Evolutionary conservation across 441 rosid species (phyloP), one percentile per base, ranked within the genome.

Genomic region (Erodium texanum): DNA sequence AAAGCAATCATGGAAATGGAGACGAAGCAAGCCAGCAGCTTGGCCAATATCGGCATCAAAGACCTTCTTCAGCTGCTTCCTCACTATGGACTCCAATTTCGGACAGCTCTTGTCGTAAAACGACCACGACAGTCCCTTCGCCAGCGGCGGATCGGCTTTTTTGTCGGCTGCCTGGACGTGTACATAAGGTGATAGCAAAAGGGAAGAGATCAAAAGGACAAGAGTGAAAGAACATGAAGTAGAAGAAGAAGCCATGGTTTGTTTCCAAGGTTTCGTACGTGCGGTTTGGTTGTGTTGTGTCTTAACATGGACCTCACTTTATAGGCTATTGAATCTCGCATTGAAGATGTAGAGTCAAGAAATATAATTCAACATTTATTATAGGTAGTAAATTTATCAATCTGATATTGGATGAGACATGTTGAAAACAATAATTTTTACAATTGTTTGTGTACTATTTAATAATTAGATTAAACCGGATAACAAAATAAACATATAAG

Each of bases 1-100:
- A 66, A 36, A 36, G 43, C 36, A 32, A 6, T 32, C 36, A 6
- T 90, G 97, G 78, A 88, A 85, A 72, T 88, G 95, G 68, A 90
- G 85, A 67, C 97, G 95, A 45, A 90, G 87, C 59, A 88, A 75
- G 54, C 43, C 43, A 23, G 95, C 97, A 50, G 95, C 97, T 68
- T 81, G 86, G 67, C 89, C 93, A 15, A 82, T 81, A 24, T 90
- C 97, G n/a, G 76, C 64, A 71, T 76, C 79, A 78, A 88, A 80
- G n/a, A 78, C 85, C 73, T 84, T 80, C 74, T 71, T 71, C 27
- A 90, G 85, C 70, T 81, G 79, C n/a, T 77, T 84, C 64, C 83
- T 75, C 61, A 87, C 29, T 24, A 85, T 78, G 34, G 79, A 77
- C 71, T 90, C 93, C 0, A 79, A 74, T 38, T 82, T 82, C 0